Evolutionary conservation across 169 alveolate species (phyloP), one percentile per base, ranked within the genome.

Genomic region (Plasmodium chabaudi): DNA sequence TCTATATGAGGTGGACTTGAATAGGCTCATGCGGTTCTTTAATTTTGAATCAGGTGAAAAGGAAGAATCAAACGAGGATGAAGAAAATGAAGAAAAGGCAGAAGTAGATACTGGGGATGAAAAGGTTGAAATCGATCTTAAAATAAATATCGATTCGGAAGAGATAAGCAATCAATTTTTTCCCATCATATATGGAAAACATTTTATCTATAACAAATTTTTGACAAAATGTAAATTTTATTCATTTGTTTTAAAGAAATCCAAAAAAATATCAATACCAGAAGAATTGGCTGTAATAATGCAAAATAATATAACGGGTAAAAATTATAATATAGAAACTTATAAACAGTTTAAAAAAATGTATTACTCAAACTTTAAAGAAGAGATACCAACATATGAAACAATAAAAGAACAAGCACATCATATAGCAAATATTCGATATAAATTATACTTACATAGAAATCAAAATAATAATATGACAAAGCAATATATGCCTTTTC

Each of bases 141-240:
- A 39, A 19, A 10, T 56, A 5, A 75, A 34, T 13, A 9, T 63
- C 0, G 49, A 75, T 9, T 0, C 46, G 3, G 17, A 19, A 9
- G 57, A 23, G 5, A 3, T 75, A 12, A 39, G 7, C 12, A 67
- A 63, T 1, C 49, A 51, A n/a, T 75, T 61, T 55, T 12, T 61
- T 3, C 88, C 88, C 2, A 39, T 75, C 15, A 12, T 75, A 1
- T 75, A 75, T 63, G 88, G 88, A 12, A 47, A 61, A 21, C 88
- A 75, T 39, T 75, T 75, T 75, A 63, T 55, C 0, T 49, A 61
- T 27, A 75, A 75, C 17, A 68, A 46, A 1, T 75, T 75, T 49
- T 49, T 75, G 21, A 63, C 1, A n/a, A 75, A 63, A 1, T 75
- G 88, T 56, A 55, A 57, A 63, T 75, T 75, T 47, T 75, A 5